Conservation (phyloP, 2,329 filamentous ascomycete genomes). For the Trichoderma atroviride region DNA sequence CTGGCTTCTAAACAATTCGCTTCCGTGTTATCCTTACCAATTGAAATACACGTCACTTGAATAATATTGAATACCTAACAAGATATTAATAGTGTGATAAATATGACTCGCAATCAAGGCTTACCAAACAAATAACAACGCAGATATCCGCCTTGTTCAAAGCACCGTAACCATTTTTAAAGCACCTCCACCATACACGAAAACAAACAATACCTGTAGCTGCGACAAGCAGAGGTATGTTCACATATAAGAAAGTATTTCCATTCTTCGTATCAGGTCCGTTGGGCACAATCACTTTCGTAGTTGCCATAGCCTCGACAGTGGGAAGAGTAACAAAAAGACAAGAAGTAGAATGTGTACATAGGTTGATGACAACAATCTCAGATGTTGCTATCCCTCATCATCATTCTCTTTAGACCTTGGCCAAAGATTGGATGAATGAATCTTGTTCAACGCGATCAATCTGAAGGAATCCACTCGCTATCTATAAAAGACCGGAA, state of each 20-base stretch:
- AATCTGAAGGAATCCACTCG: not conserved
- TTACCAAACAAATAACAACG: conserved; percentile 19
- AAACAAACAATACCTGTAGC: conserved; percentile 1
- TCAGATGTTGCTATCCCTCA: not conserved
- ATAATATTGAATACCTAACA: conserved; percentile 11
- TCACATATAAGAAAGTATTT: conserved; percentile 14
- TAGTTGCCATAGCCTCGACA: not conserved
- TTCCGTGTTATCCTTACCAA: not conserved
- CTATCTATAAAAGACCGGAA: conserved; percentile 10
- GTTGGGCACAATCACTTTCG: not conserved
- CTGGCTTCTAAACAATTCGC: not conserved
- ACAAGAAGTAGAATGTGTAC: not conserved
- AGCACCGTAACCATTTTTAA: not conserved
- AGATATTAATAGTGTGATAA: not conserved
- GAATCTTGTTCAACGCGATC: not conserved
- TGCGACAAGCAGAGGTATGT: conserved; percentile 11
- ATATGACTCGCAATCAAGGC: not conserved
- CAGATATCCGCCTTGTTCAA: conserved; percentile 21
- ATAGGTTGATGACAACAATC: not conserved
- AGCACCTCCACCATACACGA: conserved; percentile 20
- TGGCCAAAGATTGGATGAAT: not conserved
- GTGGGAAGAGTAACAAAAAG: not conserved
- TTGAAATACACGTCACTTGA: conserved; percentile 7
- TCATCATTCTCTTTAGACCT: not conserved
- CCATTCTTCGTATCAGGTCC: conserved; percentile 19